These are phyloP conservation scores for Sextonia rubra DNA, from an alignment of 164 flowering plant genomes.

Conservation along the genomic window DNA sequence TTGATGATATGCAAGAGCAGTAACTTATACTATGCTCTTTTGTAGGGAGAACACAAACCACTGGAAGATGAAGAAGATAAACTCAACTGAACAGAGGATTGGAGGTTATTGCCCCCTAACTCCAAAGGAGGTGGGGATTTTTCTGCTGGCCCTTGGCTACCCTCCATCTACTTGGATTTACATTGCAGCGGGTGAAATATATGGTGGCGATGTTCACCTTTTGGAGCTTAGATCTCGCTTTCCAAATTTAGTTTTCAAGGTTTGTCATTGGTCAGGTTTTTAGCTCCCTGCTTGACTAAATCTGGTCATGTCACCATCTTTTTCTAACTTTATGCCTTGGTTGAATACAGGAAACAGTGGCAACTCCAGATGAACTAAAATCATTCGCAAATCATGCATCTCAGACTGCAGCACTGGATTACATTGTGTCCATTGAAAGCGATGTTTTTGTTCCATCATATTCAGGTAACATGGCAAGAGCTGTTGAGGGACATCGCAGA, in stretches of 20 bases:
- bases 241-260: slow-evolving; percentile 88
- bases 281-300: background rate
- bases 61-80: slow-evolving; percentile 87
- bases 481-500: slow-evolving; percentile 94
- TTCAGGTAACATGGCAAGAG: slow-evolving; percentile 99
- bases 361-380: slow-evolving; percentile 59
- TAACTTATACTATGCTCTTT: background rate
- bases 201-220: slow-evolving; percentile 72
- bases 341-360: slow-evolving; percentile 71
- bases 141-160: slow-evolving; percentile 84
- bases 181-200: slow-evolving; percentile 95
- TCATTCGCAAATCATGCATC: slow-evolving; percentile 69
- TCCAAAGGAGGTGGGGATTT: slow-evolving; percentile 90
- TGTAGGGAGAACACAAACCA: slow-evolving; percentile 82
- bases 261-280: slow-evolving; percentile 16
- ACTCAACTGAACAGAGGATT: slow-evolving; percentile 83
- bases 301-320: background rate
- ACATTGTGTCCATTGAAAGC: slow-evolving; percentile 79
- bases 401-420: slow-evolving; percentile 91
- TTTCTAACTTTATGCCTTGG: slow-evolving; percentile 2
- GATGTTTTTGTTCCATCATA: slow-evolving; percentile 85
- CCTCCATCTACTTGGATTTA: slow-evolving; percentile 73
- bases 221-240: slow-evolving; percentile 62
- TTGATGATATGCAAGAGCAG: background rate
- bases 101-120: slow-evolving; percentile 88